These are phyloP conservation scores for Alternaria sp. DNA, from an alignment of 2,329 filamentous ascomycete species.

Conservation along the genomic window DNA sequence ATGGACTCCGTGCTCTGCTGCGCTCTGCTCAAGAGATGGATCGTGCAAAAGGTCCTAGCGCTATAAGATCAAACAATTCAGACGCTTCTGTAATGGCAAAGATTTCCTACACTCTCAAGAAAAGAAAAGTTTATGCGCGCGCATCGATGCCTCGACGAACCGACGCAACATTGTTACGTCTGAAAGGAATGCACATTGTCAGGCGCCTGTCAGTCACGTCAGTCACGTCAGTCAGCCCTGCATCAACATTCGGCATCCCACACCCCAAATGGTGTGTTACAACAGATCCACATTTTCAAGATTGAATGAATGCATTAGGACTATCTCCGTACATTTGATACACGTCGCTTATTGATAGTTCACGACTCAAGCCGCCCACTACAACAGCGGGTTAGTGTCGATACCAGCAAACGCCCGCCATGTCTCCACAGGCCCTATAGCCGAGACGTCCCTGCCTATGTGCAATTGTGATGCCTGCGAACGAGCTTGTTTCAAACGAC, in stretches of 20 bases:
- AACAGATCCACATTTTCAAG: conserved; percentile 4
- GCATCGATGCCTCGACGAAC: not conserved
- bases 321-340: conserved; percentile 1
- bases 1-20: not conserved
- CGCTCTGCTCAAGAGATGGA: not conserved
- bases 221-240: not conserved
- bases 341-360: conserved; percentile 1
- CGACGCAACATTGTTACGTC: not conserved
- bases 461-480: conserved; percentile 11
- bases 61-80: conserved; percentile 1
- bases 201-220: not conserved
- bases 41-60: not conserved
- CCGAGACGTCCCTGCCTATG: conserved; percentile 20
- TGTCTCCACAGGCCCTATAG: conserved; percentile 10
- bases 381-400: not conserved
- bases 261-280: not conserved
- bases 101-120: not conserved
- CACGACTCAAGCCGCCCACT: conserved; percentile 1
- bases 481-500: conserved; percentile 27
- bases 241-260: not conserved
- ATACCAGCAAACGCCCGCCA: conserved; percentile 3
- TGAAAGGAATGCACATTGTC: not conserved
- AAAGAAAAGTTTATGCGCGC: not conserved
- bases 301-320: not conserved
- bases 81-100: not conserved